Evolutionary conservation across 768 basidiomycete genomes (phyloP), one percentile per base, ranked within the genome.

Genomic region (Mycena alexandri): DNA sequence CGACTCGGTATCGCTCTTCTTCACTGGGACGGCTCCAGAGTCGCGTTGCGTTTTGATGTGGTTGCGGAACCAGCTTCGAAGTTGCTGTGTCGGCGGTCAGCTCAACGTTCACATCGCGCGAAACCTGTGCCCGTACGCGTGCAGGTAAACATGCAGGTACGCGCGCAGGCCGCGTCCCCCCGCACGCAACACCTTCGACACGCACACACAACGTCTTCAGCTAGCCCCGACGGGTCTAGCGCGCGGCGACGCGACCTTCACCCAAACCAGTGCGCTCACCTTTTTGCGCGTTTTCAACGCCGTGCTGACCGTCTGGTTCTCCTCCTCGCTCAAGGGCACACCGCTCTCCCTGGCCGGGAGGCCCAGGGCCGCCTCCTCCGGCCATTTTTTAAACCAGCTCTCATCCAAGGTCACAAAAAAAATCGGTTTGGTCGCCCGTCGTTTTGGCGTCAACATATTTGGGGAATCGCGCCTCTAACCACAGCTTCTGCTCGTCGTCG

Each of bases 31-130:
- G 9, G 34, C 21, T 29, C 34, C n/a, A n/a, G 8, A 21, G 2
- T 46, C 29, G 29, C 29, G 29, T 29, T 29, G 29, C 29, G 29
- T 47, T 7, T 7, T 5, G 25, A 16, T 9, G 54, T 55, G n/a
- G 13, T 63, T 63, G 10, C 62, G 52, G 33, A 47, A 63, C 62
- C 62, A 63, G 21, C 2, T 19, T 10, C 62, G 53, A 16, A 63
- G 8, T 63, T 63, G 62, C 62, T 63, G 53, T 3, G 4, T 22
- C 9, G 11, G 29, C 29, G 29, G 29, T 29, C 29, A 29, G 29
- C 29, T 29, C 29, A 29, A 29, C 29, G 29, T 29, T 29, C 29
- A 29, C 10, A 11, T 47, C 29, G 29, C 29, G 29, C 29, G 29
- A 29, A 29, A 29, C 29, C 29, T 3, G 29, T 29, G 29, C 29